Evolutionary conservation across 2,329 filamentous ascomycete species (phyloP).

Genomic region (Apiospora aurea): DNA sequence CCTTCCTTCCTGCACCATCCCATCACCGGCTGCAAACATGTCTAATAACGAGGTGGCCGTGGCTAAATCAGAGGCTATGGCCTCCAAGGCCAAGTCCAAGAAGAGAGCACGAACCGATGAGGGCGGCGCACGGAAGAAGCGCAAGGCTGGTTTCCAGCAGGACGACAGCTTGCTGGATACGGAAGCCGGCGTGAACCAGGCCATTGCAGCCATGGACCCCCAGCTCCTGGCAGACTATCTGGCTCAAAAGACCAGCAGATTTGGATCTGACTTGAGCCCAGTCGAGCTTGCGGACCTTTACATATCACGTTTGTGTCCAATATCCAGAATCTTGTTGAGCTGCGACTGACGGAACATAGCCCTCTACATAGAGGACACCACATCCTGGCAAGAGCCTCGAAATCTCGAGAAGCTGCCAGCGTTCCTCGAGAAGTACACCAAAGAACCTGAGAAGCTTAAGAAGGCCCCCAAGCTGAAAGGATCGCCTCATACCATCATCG

Average conservation of each 20-base stretch:
- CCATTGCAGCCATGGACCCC: slow-evolving; percentile 83
- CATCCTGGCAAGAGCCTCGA: slow-evolving; percentile 72
- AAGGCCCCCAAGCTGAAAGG: slow-evolving; percentile 73
- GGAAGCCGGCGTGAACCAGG: slow-evolving; percentile 78
- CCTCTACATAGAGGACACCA: slow-evolving; percentile 80
- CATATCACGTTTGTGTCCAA: slow-evolving; percentile 68
- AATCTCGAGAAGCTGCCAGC: slow-evolving; percentile 75
- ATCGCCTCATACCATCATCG: slow-evolving; percentile 83
- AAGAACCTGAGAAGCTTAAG: slow-evolving; percentile 64
- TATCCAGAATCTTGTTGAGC: neutral
- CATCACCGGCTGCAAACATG: slow-evolving; percentile 30
- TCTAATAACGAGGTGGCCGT: slow-evolving; percentile 29
- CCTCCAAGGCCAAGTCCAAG: slow-evolving; percentile 47
- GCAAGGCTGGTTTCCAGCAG: slow-evolving; percentile 59
- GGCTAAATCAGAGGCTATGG: slow-evolving; percentile 31
- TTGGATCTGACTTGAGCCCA: slow-evolving; percentile 80
- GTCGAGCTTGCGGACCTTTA: slow-evolving; percentile 86
- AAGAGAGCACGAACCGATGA: slow-evolving; percentile 65
- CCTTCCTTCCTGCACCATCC: neutral
- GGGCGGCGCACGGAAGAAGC: slow-evolving; percentile 56
- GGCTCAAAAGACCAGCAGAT: slow-evolving; percentile 78
- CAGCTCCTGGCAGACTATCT: slow-evolving; percentile 85
- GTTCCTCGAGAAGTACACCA: slow-evolving; percentile 75
- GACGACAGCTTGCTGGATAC: slow-evolving; percentile 68
- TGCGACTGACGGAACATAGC: slow-evolving; percentile 53